Conservation (phyloP, 2,329 filamentous ascomycete species). For the Trichoderma guizhouense region DNA sequence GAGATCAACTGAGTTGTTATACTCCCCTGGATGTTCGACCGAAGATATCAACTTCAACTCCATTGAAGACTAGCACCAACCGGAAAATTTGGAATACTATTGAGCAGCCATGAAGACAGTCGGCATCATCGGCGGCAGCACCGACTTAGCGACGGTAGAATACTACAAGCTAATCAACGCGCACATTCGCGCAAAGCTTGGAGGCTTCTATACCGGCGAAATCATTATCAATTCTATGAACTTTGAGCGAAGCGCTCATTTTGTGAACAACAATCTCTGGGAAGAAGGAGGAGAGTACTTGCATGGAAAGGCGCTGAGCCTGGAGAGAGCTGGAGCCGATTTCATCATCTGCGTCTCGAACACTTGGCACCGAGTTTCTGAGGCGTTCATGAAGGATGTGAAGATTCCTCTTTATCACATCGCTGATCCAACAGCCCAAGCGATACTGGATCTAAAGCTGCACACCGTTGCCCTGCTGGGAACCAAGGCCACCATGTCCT, state of each 20-base stretch:
- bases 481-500: conserved; percentile 20
- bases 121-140: conserved; percentile 23
- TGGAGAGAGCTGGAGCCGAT: conserved; percentile 21
- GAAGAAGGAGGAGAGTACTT: conserved; percentile 20
- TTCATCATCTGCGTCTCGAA: conserved; percentile 22
- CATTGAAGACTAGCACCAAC: not conserved
- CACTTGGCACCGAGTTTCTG: conserved; percentile 23
- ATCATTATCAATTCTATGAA: conserved; percentile 23
- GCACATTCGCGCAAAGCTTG: conserved; percentile 16
- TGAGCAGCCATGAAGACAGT: conserved; percentile 19
- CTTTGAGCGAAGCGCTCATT: conserved; percentile 19
- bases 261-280: conserved; percentile 21
- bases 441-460: conserved; percentile 5
- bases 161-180: conserved; percentile 22
- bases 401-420: conserved; percentile 21
- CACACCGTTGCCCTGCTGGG: conserved; percentile 14
- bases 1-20: not conserved
- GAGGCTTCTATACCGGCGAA: conserved; percentile 21
- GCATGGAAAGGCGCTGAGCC: conserved; percentile 17
- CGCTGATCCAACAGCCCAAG: conserved; percentile 17
- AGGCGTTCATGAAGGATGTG: conserved; percentile 24
- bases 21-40: not conserved
- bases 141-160: conserved; percentile 22
- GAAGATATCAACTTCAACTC: no score
- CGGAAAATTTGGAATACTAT: not conserved